These are phyloP conservation scores for Grigorovia yakushimaensis DNA, from an alignment of 805 yeast species.

Conservation along the genomic window DNA sequence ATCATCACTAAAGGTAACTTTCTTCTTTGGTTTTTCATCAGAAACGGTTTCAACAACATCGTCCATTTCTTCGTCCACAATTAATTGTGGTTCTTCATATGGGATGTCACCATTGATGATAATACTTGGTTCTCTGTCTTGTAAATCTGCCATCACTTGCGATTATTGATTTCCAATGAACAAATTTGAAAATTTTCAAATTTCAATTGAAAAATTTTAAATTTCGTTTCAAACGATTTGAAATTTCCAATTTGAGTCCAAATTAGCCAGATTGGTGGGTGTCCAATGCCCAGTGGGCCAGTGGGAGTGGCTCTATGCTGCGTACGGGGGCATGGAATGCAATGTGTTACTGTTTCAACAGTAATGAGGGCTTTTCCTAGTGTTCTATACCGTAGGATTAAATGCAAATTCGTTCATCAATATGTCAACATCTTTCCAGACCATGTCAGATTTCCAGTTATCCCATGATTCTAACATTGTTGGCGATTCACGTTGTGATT, in stretches of 20 bases:
- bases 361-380: no score
- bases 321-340: no score
- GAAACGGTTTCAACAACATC: constrained; percentile 25
- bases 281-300: no score
- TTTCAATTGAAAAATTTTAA: background rate
- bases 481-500: constrained; percentile 17
- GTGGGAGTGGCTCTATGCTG: no score
- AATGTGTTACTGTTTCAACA: no score
- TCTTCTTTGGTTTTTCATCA: constrained; percentile 44
- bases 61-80: constrained; percentile 22
- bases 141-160: constrained; percentile 57
- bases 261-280: no score
- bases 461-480: constrained; percentile 30
- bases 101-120: constrained; percentile 54
- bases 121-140: constrained; percentile 77
- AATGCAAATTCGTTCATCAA: constrained; percentile 91
- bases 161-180: background rate
- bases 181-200: background rate
- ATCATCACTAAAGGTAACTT: constrained; percentile 73
- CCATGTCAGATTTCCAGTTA: constrained; percentile 36
- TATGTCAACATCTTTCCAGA: constrained; percentile 72
- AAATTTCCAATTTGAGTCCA: no score
- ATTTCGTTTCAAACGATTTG: background rate
- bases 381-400: constrained; percentile 40
- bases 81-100: constrained; percentile 33